phyloP scores from a whole-genome alignment of 2,329 filamentous ascomycete species.

The Aspergillus sp. region DNA sequence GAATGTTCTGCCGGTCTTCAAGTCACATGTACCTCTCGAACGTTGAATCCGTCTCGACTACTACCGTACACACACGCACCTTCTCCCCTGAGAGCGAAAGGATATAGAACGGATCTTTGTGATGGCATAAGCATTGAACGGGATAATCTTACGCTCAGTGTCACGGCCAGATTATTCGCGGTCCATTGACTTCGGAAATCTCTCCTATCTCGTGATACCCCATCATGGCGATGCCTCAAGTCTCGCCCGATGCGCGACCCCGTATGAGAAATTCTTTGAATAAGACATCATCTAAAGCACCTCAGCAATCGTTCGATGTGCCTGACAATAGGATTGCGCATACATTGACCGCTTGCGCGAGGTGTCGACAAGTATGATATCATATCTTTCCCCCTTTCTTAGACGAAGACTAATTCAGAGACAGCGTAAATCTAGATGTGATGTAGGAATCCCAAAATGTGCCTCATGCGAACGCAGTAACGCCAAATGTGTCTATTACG shows the following conservation, averaged over 20 bases:
- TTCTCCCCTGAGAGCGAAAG: neutral
- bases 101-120: neutral
- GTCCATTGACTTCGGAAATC: neutral
- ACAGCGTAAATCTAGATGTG: slow-evolving; percentile 92
- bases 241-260: slow-evolving; percentile 11
- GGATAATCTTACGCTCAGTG: too few species aligned
- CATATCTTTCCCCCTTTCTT: neutral
- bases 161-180: neutral
- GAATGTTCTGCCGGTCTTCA: slow-evolving; percentile 8
- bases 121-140: too few species aligned
- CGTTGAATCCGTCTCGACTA: slow-evolving; percentile 1
- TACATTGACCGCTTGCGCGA: slow-evolving; percentile 44
- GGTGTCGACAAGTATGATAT: slow-evolving; percentile 42
- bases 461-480: slow-evolving; percentile 87
- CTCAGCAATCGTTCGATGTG: slow-evolving; percentile 22
- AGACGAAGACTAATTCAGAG: neutral
- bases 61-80: neutral
- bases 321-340: slow-evolving; percentile 38
- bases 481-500: slow-evolving; percentile 89
- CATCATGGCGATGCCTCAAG: slow-evolving; percentile 16
- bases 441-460: slow-evolving; percentile 84
- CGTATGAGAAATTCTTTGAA: slow-evolving; percentile 22
- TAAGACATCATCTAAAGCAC: slow-evolving; percentile 19
- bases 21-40: slow-evolving; percentile 8
- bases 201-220: too few species aligned